Percentiles rank a stretch among this genome's conserved stretches.
phyloP scores from a whole-genome alignment of 768 basidiomycete genomes.

The Russula vinacea region DNA sequence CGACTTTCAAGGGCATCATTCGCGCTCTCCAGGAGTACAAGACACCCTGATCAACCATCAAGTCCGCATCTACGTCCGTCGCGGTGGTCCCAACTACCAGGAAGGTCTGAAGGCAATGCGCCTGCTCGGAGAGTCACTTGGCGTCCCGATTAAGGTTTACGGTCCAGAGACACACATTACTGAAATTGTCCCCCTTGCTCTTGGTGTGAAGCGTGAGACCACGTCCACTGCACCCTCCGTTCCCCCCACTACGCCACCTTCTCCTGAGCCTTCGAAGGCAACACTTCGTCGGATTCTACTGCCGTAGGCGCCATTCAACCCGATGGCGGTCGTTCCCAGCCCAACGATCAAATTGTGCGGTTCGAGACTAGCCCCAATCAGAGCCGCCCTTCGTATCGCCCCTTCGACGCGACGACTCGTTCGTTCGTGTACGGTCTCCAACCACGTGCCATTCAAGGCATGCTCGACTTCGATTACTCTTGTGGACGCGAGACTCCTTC shows the following conservation, averaged over 20 bases:
- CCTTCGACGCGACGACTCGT: constrained; percentile 91
- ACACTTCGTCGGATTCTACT: constrained; percentile 38
- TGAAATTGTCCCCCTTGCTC: constrained; percentile 96
- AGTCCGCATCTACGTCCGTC: constrained; percentile 95
- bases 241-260: constrained; percentile 49
- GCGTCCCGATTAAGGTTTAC: constrained; percentile 94
- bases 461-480: constrained; percentile 98
- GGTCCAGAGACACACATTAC: constrained; percentile 99
- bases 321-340: constrained; percentile 76
- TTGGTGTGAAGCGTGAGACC: constrained; percentile 69
- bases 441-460: constrained; percentile 97
- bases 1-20: constrained; percentile 99
- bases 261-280: constrained; percentile 42
- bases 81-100: constrained; percentile 99
- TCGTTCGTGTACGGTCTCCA: constrained; percentile 98
- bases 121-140: constrained; percentile 92
- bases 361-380: constrained; percentile 57
- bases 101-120: constrained; percentile 98
- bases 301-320: constrained; percentile 70
- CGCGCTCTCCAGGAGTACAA: constrained; percentile 93
- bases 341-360: constrained; percentile 85
- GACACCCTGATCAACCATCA: constrained; percentile 75
- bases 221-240: constrained; percentile 39
- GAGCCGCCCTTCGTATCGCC: constrained; percentile 75
- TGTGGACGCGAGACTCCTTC: constrained; percentile 89